phyloP scores from a whole-genome alignment of 495 filamentous ascomycete genomes.

The Aspergillus sclerotiicarbonarius region DNA sequence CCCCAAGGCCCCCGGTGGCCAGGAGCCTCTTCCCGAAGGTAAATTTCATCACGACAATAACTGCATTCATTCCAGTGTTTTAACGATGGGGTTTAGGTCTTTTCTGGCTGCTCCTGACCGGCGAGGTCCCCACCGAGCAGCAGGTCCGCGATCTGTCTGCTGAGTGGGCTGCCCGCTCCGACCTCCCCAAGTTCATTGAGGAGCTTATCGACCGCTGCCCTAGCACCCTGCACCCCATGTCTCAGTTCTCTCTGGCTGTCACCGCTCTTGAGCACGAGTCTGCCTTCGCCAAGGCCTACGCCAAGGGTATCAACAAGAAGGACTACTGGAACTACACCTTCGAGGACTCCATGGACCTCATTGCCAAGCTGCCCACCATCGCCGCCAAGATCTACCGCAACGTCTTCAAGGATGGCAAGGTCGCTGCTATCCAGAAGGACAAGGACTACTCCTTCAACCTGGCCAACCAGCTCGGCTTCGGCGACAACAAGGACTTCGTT shows the following conservation, averaged over 20 bases:
- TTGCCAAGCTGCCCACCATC: conserved; percentile 98
- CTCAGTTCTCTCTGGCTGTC: conserved; percentile 96
- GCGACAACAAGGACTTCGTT: conserved; percentile 92
- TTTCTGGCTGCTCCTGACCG: conserved; percentile 98
- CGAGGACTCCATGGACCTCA: conserved; percentile 99
- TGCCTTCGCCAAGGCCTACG: conserved; percentile 94
- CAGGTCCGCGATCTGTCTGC: conserved; percentile 96
- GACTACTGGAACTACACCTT: conserved; percentile 99
- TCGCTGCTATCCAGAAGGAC: conserved; percentile 90
- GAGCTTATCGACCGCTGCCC: conserved; percentile 99
- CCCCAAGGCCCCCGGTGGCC: conserved; percentile 91
- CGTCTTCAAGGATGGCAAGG: conserved; percentile 99
- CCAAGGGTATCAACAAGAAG: conserved; percentile 97
- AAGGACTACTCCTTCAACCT: conserved; percentile 99
- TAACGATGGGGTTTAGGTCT: conserved; percentile 51
- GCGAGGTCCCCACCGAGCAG: conserved; percentile 93
- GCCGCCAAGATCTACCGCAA: conserved; percentile 99
- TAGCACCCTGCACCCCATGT: conserved; percentile 98
- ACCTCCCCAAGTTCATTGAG: conserved; percentile 94
- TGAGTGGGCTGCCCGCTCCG: conserved; percentile 97
- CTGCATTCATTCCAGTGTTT: not conserved
- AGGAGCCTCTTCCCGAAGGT: conserved; percentile 93
- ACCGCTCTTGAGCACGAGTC: conserved; percentile 98
- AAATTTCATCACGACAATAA: not conserved
- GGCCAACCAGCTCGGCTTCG: conserved; percentile 96